Base-by-base conservation (phyloP, 495 filamentous ascomycete genomes). In the Penicillium ucsense region DNA sequence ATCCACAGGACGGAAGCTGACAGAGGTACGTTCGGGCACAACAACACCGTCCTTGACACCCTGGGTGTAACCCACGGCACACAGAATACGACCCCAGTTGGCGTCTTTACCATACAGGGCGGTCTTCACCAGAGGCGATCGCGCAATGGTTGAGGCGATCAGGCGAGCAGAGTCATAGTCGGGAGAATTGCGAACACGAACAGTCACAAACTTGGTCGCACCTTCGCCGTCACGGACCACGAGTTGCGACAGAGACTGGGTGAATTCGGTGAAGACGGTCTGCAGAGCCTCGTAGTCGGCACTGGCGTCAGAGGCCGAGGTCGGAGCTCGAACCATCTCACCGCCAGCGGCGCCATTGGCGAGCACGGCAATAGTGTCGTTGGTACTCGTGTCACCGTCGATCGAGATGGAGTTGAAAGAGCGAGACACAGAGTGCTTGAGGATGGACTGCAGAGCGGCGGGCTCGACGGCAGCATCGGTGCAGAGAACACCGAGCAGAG, bases 401-500 rank as follows among this genome's bases (percentile, higher is more conserved):
- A 99, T 84, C 53, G 85, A 90, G 60, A 99, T 97, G 58, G 86
- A 85, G 75, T 99, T 97, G 78, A 99, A 99, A 5, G 85, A 91
- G 46, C 83, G 79, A 51, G 86, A 81, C 32, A 87, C 83, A 41
- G 92, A 84, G 60, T 80, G 71, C 40, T 77, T 83, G 49, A 98
- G 83, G 12, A 89, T 70, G 0, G 70, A 62, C 47, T 81, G 78
- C 20, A 97, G 81, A 8, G 81, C 75, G 10, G 70, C 58, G 7
- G 87, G 73, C 6, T 79, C 75, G 59, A 97, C 82, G 9, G 89
- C 84, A 0, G 85, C 94, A 56, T 99, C 92, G 30, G 92, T 99
- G 61, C 88, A 90, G 59, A 97, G 79, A 46, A 97, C 86, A 41
- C 87, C 91, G 31, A 99, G 80, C 35, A 99, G 78, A 0, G 92